Conservation (phyloP, 208 protist species). For the Leishmania guyanensis region DNA sequence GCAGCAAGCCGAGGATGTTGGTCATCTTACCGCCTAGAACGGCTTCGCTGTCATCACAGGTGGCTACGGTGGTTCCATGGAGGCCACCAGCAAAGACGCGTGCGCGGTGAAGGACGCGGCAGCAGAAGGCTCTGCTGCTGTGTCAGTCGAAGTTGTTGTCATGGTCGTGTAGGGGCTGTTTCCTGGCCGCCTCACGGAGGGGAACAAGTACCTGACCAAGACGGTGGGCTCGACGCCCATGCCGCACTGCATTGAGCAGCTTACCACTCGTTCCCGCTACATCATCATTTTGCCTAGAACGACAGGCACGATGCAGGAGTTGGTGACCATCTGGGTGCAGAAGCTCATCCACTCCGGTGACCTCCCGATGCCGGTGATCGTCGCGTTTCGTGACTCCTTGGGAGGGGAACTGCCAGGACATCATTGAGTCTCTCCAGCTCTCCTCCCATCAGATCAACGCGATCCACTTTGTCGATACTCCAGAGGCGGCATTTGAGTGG, state of each 20-base stretch:
- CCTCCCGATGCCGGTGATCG: constrained; percentile 45
- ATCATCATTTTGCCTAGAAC: constrained; percentile 70
- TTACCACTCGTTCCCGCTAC: constrained; percentile 62
- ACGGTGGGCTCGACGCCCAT: constrained; percentile 45
- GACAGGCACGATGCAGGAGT: constrained; percentile 68
- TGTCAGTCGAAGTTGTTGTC: constrained; percentile 52
- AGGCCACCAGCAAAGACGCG: constrained; percentile 71
- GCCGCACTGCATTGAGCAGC: constrained; percentile 63
- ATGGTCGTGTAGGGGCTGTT: constrained; percentile 57
- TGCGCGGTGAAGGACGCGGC: constrained; percentile 37
- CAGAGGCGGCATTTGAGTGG: constrained; percentile 54
- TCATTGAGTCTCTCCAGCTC: constrained; percentile 42
- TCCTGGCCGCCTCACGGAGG: constrained; percentile 46
- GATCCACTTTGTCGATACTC: constrained; percentile 65
- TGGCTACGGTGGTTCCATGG: constrained; percentile 80
- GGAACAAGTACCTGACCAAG: constrained; percentile 65
- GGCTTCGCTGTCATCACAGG: constrained; percentile 66
- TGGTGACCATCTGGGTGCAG: constrained; percentile 66
- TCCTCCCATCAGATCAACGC: constrained; percentile 29
- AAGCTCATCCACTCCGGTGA: constrained; percentile 38
- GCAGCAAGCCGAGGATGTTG: constrained; percentile 50
- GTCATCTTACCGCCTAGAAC: constrained; percentile 40
- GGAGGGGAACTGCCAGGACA: constrained; percentile 50
- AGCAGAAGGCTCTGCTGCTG: constrained; percentile 7
- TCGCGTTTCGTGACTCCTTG: constrained; percentile 78